Evolutionary conservation across 1,284 basidiomycete species (phyloP), one percentile per base, ranked within the genome.

Genomic region (Puccinia novopanici): DNA sequence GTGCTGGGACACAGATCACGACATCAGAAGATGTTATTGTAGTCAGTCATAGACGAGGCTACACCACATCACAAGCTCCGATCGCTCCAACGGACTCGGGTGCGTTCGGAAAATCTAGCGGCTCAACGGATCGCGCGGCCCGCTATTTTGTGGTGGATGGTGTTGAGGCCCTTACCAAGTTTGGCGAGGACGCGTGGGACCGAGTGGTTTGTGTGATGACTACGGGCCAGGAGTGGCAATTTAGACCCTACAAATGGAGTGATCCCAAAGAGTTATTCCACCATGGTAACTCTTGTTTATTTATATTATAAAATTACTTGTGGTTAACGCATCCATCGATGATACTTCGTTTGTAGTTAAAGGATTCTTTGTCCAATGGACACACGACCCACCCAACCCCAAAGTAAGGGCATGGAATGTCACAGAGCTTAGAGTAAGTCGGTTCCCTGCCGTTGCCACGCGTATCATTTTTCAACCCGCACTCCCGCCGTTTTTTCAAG

Each of bases 331-430:
- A 80, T 75, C 57, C 75, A 27, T 77, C 15, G 74, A 63, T 55
- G n/a, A 2, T 15, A 73, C 15, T 73, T 34, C 10, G 8, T 54
- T 74, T 73, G 34, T 84, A 95, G 94, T 97, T 42, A 95, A 95
- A 85, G 95, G 95, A 3, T 89, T 97, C 50, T 95, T 97, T 85
- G 91, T 98, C 67, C 91, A 94, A 37, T 96, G 94, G 92, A 89
- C 92, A 68, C 95, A 95, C 84, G 95, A 97, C 83, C 92, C 93
- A 4, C 91, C 91, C 52, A 95, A 95, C 83, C 87, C 90, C 0
- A 93, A 92, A 83, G 92, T 98, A 82, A 91, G 92, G 84, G 94
- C 97, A 83, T 99, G 96, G 96, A 98, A 98, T 85, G 95, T 98
- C 22, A 92, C 92, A 0, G 93, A 95, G 84, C 89, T 98, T 82